Base-by-base conservation (phyloP, 139 green algal genomes). In the Zygnema cylindricum region DNA sequence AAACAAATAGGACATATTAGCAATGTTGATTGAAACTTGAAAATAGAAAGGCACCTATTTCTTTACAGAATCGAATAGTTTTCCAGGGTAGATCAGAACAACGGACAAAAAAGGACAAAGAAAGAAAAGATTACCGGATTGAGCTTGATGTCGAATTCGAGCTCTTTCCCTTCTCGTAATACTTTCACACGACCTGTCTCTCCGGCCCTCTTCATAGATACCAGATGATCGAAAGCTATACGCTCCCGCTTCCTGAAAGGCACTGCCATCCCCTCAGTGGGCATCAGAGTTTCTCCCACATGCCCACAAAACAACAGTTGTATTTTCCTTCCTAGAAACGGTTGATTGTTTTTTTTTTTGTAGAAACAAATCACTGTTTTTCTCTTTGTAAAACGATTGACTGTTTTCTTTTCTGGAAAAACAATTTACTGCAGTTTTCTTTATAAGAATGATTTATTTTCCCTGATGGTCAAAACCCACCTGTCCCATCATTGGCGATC, bases 221-320 rank as follows among this genome's bases (percentile, higher is more conserved):
- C 93, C 76, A 96, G 93, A 82, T 89, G 90, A 43, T 94, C 94
- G 90, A 96, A 96, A 81, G 94, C 93, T 83, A 96, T 95, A 43
- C 94, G 92, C 89, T 96, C 94, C 42, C 93, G 89, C 33, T 92
- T 86, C 16, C 95, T 90, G 84, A 96, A 94, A 69, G 88, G 89
- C 32, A 96, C 86, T 91, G 86, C 82, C 55, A 63, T 63, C 49
- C 7, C 49, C 49, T 16, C 16, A 7, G 7, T 16, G 16, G 49
- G 49, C 7, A 16, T 63, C 49, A 63, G 49, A 63, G 49, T 16
- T 63, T 63, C n/a, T n/a, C n/a, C n/a, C n/a, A n/a, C n/a, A n/a
- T n/a, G n/a, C n/a, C n/a, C n/a, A n/a, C n/a, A n/a, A n/a, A n/a
- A n/a, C n/a, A n/a, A n/a, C n/a, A n/a, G n/a, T n/a, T 73, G 30